A percentile compares a stretch with the other conserved stretches of the same genome.
phyloP scores from a whole-genome alignment of 208 protist genomes.

The Endotrypanum monterogeii region DNA sequence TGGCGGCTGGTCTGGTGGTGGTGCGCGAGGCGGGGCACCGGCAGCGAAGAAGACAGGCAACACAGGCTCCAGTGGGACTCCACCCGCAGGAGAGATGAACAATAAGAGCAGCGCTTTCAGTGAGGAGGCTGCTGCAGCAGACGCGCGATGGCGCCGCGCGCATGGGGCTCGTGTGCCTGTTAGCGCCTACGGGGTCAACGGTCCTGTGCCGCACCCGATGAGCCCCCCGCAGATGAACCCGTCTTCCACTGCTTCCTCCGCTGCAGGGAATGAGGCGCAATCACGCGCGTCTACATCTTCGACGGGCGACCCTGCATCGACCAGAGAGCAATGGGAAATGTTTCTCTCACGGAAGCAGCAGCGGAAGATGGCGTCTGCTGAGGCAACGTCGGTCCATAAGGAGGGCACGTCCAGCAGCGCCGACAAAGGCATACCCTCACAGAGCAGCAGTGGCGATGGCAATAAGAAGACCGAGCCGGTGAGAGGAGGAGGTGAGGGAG shows the following conservation, averaged over 20 bases:
- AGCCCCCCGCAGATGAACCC: not conserved
- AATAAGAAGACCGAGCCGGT: not conserved
- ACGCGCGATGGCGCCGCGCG: constrained; percentile 57
- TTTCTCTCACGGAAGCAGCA: constrained; percentile 23
- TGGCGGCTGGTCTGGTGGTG: constrained; percentile 38
- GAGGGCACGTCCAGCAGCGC: not conserved
- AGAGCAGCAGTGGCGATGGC: not conserved
- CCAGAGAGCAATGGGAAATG: constrained; percentile 15
- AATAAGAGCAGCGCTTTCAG: not conserved
- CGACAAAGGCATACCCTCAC: not conserved
- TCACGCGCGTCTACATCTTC: not conserved
- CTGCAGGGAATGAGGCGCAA: not conserved
- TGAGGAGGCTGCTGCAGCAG: constrained; percentile 16
- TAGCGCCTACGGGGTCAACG: constrained; percentile 52
- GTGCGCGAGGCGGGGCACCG: constrained; percentile 16
- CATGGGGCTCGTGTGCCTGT: constrained; percentile 68
- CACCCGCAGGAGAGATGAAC: not conserved
- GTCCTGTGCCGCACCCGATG: constrained; percentile 7
- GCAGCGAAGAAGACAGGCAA: not conserved
- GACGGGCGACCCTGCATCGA: not conserved
- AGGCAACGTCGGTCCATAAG: not conserved
- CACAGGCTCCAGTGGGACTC: not conserved
- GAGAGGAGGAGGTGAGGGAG: not conserved
- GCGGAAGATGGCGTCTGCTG: not conserved
- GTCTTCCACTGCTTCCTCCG: not conserved